Base-by-base conservation (phyloP, 176 grass and related monocot species). In the Avena insularis region DNA sequence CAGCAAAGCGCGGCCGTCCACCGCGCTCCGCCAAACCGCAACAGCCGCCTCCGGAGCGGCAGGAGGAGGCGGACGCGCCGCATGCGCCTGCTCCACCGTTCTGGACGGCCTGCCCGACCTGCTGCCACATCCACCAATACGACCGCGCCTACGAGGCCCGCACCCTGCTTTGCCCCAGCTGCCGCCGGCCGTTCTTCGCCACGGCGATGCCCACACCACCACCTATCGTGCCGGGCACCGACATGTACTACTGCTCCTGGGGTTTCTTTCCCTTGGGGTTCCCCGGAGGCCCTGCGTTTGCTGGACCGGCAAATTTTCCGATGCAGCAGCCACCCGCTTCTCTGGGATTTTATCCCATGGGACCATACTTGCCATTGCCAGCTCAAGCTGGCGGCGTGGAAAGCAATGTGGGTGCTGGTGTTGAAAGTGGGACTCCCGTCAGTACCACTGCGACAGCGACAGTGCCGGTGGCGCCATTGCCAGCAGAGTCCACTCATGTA, bases 201-300 rank as follows among this genome's bases (percentile, higher is more conserved):
- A 53, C 84, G 12, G 77, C 87, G 27, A 82, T 94, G 87, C 23
- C 60, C 15, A 85, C 78, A 5, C 70, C 62, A 12, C 92, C 92
- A 9, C 84, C 92, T 53, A 63, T 91, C 47, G 90, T 94, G 50
- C 90, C 92, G 7, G 92, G 88, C 54, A 85, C 87, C 19, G 87
- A 94, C 66, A 87, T 89, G 87, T 94, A 94, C 77, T 94, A 91
- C 71, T 94, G 92, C 81, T 84, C 87, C 4, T 91, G 92, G 92
- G 92, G 92, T 0, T 94, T 94, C 86, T 89, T 94, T 23, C 92
- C 92, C 19, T 47, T 94, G 57, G 92, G 92, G 33, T 94, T 91
- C 81, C 88, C 91, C 3, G 87, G 77, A 59, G 87, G 83, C 62
- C 92, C 92, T 11, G 81, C 77, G 11, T 87, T 86, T 20, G 66